Evolutionary conservation across 2,329 filamentous ascomycete genomes (phyloP).

Genomic region (Ascomycota sp.): DNA sequence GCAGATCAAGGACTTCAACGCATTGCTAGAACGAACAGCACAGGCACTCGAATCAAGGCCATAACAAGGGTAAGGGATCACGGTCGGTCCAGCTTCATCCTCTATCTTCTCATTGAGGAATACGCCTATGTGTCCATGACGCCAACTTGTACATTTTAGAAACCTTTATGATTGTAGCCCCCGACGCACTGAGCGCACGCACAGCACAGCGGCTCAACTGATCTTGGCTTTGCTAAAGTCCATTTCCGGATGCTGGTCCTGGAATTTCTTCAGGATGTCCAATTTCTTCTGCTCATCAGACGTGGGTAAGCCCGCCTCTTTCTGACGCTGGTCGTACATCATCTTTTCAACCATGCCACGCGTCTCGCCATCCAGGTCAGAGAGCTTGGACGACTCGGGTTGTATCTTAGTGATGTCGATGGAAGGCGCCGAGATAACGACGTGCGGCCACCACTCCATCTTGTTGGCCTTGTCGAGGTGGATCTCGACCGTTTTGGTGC

Average conservation of each 20-base stretch:
- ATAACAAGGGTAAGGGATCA: slow-evolving; percentile 5
- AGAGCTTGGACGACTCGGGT: slow-evolving; percentile 79
- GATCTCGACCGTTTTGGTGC: slow-evolving; percentile 48
- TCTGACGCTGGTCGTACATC: slow-evolving; percentile 98
- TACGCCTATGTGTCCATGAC: not conserved
- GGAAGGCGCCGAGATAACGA: slow-evolving; percentile 66
- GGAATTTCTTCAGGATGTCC: slow-evolving; percentile 84
- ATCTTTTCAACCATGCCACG: slow-evolving; percentile 98
- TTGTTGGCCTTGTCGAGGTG: slow-evolving; percentile 93
- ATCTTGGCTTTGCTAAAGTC: slow-evolving; percentile 54
- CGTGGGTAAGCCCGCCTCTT: slow-evolving; percentile 73
- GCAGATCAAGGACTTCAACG: slow-evolving; percentile 40
- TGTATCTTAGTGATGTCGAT: slow-evolving; percentile 92
- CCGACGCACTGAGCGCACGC: not conserved
- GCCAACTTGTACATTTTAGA: too few species aligned
- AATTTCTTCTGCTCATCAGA: slow-evolving; percentile 92
- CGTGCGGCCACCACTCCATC: slow-evolving; percentile 96
- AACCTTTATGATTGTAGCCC: too few species aligned
- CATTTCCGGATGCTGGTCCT: slow-evolving; percentile 56
- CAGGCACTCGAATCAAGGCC: slow-evolving; percentile 29
- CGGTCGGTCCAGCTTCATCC: not conserved
- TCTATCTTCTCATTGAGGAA: not conserved
- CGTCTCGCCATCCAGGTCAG: slow-evolving; percentile 87
- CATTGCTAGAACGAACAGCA: slow-evolving; percentile 40
- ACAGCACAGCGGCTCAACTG: slow-evolving; percentile 13